Conservation (phyloP, 2,329 filamentous ascomycete genomes). For the Allantophomopsis cytisporea region DNA sequence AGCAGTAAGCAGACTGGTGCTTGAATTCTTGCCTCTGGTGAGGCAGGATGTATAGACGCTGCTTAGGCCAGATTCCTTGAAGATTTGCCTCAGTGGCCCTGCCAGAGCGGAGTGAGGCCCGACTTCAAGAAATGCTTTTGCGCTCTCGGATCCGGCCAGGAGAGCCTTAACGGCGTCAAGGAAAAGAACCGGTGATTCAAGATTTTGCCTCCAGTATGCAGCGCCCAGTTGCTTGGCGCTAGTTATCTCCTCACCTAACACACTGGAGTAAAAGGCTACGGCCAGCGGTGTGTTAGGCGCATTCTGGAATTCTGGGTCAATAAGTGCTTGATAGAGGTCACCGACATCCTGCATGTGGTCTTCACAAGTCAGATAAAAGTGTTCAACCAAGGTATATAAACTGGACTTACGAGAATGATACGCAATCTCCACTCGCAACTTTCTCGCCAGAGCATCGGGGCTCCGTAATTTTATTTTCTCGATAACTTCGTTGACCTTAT, state of each 20-base stretch:
- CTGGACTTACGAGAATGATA: too few relatives aligned
- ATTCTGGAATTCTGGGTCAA: too few relatives aligned
- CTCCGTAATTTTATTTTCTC: slow-evolving; percentile 3
- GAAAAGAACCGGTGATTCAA: slow-evolving; percentile 6
- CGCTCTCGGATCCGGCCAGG: slow-evolving; percentile 16
- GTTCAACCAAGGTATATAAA: too few relatives aligned
- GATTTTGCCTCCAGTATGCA: slow-evolving; percentile 3
- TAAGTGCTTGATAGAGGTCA: not conserved
- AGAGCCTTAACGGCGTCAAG: not conserved
- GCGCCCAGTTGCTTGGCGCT: not conserved
- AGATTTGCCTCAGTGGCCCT: too few relatives aligned
- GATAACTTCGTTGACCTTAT: slow-evolving; percentile 2
- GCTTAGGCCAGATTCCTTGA: too few relatives aligned
- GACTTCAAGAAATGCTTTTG: slow-evolving; percentile 7
- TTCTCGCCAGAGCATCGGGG: not conserved
- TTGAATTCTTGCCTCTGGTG: too few relatives aligned
- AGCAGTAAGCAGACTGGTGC: too few relatives aligned
- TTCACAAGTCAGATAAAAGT: too few relatives aligned
- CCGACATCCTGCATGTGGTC: not conserved
- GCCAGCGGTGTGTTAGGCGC: not conserved
- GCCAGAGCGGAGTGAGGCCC: too few relatives aligned
- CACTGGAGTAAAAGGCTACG: not conserved
- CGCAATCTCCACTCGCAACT: slow-evolving; percentile 4
- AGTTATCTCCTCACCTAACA: not conserved
- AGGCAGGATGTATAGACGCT: too few relatives aligned